Conservation (phyloP, 2,329 filamentous ascomycete species). For the Emericellopsis cladophorae region DNA sequence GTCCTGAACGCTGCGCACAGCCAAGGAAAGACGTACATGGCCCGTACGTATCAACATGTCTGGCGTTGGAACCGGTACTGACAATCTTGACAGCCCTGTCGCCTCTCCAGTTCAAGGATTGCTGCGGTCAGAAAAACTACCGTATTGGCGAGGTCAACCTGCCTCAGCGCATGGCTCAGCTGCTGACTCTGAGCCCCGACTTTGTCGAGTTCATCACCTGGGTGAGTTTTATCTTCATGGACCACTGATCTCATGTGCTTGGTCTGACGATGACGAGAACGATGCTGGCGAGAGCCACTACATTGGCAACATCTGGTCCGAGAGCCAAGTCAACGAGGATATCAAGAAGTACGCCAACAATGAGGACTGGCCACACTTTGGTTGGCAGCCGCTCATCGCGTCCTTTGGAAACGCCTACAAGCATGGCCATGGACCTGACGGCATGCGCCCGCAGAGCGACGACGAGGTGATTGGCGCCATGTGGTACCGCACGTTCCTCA, state of each 20-base stretch:
- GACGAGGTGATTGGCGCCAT: conserved; percentile 4
- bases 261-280: conserved; percentile 2
- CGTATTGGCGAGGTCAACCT: conserved; percentile 6
- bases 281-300: conserved; percentile 10
- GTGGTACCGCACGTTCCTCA: conserved; percentile 6
- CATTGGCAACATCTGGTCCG: conserved; percentile 6
- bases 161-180: conserved; percentile 4
- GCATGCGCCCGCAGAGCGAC: conserved; percentile 4
- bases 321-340: conserved; percentile 1
- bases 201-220: conserved; percentile 5
- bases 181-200: conserved; percentile 3
- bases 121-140: conserved; percentile 4
- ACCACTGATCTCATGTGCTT: neutral
- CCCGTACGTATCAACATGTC: neutral
- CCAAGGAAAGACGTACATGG: conserved; percentile 4
- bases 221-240: neutral
- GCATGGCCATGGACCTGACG: conserved; percentile 2
- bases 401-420: conserved; percentile 7
- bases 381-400: conserved; percentile 6
- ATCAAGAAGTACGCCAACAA: conserved; percentile 5
- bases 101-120: conserved; percentile 6
- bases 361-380: conserved; percentile 3
- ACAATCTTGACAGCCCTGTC: conserved; percentile 2
- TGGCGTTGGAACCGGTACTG: neutral
- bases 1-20: conserved; percentile 2